Evolutionary conservation across 139 green algal species (phyloP), one percentile per base, ranked within the genome.

Genomic region (Diplosphaera chodatii): DNA sequence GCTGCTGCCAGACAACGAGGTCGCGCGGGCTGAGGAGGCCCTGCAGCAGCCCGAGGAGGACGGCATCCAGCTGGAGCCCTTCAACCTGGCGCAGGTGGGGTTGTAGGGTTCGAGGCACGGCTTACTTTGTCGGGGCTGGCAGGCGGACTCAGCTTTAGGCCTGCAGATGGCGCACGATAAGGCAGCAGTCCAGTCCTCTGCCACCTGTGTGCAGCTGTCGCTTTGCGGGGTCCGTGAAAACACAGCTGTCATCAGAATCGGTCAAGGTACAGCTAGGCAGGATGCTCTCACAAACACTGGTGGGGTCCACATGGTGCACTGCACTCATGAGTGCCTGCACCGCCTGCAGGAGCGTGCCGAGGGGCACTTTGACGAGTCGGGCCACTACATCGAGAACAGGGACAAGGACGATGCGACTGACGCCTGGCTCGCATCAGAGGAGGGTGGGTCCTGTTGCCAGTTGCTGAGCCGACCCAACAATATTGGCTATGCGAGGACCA

Each of bases 351-450:
- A 95, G 75, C 80, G 87, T 0, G 67, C 82, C 34, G 77, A 81
- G 8, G 89, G 89, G 13, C 78, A 85, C 71, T 93, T 95, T 75
- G 88, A 93, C 40, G 87, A 90, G 20, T 75, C 83, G 4, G 88
- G 87, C 5, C 87, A 90, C 72, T 94, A 91, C 75, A 82, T 94
- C 22, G 76, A 89, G 48, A 66, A 76, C 6, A 83, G 85, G 27
- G 76, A 76, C 28, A 79, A 88, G 27, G 79, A 84, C 31, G 78
- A 83, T 3, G 81, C 73, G 2, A 65, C 62, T 1, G 85, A 89
- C 40, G 86, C 86, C 1, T 93, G 87, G 87, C 72, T 93, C 34
- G 33, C 66, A n/a, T 87, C 80, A 4, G 83, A 83, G 0, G 87
- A 87, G 55, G 79, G 78, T 82, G 64, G 5, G 40, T 5, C 4